phyloP scores from a whole-genome alignment of 2,329 filamentous ascomycete species.

The Colletotrichum australisinense region DNA sequence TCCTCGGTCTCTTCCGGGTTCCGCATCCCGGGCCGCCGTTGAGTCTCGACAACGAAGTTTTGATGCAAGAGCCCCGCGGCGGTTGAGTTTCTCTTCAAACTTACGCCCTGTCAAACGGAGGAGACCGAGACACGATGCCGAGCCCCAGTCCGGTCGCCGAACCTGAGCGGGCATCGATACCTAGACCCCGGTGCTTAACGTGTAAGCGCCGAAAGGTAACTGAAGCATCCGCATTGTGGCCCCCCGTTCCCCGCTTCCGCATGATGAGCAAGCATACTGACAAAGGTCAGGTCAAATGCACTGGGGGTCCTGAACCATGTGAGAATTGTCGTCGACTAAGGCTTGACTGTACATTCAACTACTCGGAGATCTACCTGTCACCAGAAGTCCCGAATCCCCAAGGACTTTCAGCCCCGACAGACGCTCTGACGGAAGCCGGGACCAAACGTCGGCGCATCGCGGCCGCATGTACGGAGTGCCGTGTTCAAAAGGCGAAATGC shows the following conservation, averaged over 20 bases:
- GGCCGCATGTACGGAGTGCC: constrained; percentile 47
- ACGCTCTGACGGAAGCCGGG: constrained; percentile 42
- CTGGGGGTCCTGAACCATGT: constrained; percentile 15
- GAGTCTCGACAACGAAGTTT: background rate
- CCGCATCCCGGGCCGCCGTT: constrained; percentile 4
- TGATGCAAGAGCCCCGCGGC: background rate
- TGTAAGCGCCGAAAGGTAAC: constrained; percentile 24
- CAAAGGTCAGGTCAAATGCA: constrained; percentile 12
- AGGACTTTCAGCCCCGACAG: background rate
- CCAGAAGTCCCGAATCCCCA: constrained; percentile 7
- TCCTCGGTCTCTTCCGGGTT: constrained; percentile 24
- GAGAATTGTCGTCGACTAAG: constrained; percentile 13
- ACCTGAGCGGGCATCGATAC: background rate
- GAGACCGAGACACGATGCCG: constrained; percentile 8
- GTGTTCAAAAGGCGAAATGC: constrained; percentile 49
- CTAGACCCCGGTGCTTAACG: constrained; percentile 17
- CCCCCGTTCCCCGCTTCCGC: background rate
- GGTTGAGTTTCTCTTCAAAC: background rate
- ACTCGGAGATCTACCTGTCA: constrained; percentile 1
- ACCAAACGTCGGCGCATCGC: constrained; percentile 41
- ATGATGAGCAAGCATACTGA: background rate
- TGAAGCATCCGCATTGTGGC: background rate
- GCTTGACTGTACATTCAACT: constrained; percentile 23
- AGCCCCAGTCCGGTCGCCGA: constrained; percentile 10
- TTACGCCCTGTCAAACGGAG: background rate